phyloP scores from a whole-genome alignment of 352 stramenopile species.

The Phytopythium montanum region DNA sequence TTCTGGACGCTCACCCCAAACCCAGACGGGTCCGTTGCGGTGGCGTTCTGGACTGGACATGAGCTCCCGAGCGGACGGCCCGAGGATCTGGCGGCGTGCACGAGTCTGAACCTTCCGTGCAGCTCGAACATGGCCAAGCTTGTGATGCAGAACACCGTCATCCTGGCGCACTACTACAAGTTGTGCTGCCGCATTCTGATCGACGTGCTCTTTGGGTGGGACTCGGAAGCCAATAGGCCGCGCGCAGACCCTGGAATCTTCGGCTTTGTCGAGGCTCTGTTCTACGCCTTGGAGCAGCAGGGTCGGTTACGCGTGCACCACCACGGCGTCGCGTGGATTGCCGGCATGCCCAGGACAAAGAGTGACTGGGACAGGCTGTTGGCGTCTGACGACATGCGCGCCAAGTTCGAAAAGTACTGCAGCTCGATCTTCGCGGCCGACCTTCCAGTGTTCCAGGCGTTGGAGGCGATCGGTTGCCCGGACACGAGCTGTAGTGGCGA shows the following conservation, averaged over 20 bases:
- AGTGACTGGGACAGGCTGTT: constrained; percentile 11
- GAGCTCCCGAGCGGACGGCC: constrained; percentile 11
- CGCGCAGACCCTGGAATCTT: constrained; percentile 5
- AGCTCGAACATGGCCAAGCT: not conserved
- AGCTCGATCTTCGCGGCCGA: constrained; percentile 18
- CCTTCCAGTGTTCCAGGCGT: constrained; percentile 7
- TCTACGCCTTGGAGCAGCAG: constrained; percentile 11
- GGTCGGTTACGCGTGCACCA: constrained; percentile 2
- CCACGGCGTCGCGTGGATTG: constrained; percentile 13
- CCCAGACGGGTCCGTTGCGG: constrained; percentile 16
- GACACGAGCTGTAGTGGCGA: not conserved
- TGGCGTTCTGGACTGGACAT: constrained; percentile 17
- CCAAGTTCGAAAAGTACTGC: constrained; percentile 20
- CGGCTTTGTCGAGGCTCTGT: constrained; percentile 7
- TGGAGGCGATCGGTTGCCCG: not conserved
- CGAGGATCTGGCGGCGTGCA: not conserved
- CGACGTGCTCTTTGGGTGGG: constrained; percentile 9
- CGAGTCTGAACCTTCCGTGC: constrained; percentile 1
- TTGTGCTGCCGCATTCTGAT: constrained; percentile 9
- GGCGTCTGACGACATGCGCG: not conserved
- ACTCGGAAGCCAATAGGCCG: not conserved
- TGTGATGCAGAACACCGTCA: not conserved
- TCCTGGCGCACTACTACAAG: constrained; percentile 8
- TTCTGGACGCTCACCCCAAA: constrained; percentile 33
- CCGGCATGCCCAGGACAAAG: constrained; percentile 3